Conservation (phyloP, 495 filamentous ascomycete species). For the Pyrenula aspistea region DNA sequence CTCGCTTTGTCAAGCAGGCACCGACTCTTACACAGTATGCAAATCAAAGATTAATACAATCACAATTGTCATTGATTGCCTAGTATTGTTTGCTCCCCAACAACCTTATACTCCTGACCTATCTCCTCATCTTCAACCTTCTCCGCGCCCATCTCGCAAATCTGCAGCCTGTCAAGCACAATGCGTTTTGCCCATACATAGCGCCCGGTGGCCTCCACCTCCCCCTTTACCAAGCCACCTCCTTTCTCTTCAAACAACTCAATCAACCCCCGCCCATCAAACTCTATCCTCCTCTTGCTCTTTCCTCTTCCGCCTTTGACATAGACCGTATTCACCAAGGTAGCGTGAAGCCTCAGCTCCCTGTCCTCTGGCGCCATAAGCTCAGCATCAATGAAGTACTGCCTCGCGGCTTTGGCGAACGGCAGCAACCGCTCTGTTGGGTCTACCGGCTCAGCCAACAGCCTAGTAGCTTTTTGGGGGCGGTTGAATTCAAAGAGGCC, state of each 20-base stretch:
- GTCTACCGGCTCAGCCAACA: conserved; percentile 48
- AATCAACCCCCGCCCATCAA: conserved; percentile 41
- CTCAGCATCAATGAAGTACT: conserved; percentile 47
- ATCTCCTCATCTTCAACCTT: conserved; percentile 26
- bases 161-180: conserved; percentile 47
- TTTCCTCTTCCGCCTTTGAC: conserved; percentile 29
- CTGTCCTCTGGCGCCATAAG: conserved; percentile 38
- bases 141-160: conserved; percentile 73
- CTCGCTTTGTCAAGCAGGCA: too few relatives aligned
- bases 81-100: conserved; percentile 22
- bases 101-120: conserved; percentile 25
- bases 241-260: conserved; percentile 32
- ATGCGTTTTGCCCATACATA: conserved; percentile 51
- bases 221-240: background rate
- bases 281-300: conserved; percentile 12
- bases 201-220: background rate
- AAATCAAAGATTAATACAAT: too few relatives aligned
- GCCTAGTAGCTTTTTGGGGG: conserved; percentile 28
- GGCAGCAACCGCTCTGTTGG: conserved; percentile 36
- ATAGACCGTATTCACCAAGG: conserved; percentile 81
- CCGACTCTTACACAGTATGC: too few relatives aligned
- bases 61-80: background rate
- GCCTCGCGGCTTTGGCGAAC: conserved; percentile 52
- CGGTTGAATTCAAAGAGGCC: conserved; percentile 23
- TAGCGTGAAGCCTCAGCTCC: conserved; percentile 71